phyloP scores from a whole-genome alignment of 257 asterid genomes.

The Marsdenia floribunda region DNA sequence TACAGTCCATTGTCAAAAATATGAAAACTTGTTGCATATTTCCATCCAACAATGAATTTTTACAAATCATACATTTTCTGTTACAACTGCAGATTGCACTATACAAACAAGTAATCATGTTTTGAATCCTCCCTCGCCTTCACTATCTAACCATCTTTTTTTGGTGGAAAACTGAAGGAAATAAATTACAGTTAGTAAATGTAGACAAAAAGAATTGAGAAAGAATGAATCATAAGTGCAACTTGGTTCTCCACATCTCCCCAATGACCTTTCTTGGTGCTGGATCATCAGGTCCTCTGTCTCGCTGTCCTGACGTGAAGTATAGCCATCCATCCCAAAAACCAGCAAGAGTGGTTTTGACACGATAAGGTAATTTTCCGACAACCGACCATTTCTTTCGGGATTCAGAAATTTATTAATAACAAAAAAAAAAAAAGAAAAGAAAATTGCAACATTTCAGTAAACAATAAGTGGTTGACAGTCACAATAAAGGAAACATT shows the following conservation, averaged over 20 bases:
- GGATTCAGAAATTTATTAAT: conserved; percentile 9
- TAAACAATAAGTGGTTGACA: neutral
- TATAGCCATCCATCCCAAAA: conserved; percentile 90
- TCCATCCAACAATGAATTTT: neutral
- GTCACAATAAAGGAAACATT: neutral
- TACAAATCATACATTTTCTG: neutral
- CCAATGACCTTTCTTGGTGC: conserved; percentile 81
- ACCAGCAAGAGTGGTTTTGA: conserved; percentile 87
- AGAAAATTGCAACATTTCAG: conserved; percentile 8
- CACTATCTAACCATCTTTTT: neutral
- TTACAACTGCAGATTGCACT: neutral
- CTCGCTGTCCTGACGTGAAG: conserved; percentile 93
- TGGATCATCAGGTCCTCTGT: conserved; percentile 78
- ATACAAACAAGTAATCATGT: neutral
- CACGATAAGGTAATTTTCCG: conserved; percentile 90
- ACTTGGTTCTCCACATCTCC: conserved; percentile 87
- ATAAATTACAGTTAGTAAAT: neutral
- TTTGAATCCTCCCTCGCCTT: neutral
- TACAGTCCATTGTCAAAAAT: neutral
- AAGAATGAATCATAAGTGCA: conserved; percentile 35
- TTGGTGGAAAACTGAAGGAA: neutral
- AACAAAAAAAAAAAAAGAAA: neutral
- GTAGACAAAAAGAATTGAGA: conserved; percentile 12
- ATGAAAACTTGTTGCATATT: neutral
- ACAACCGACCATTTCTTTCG: conserved; percentile 78